phyloP scores from a whole-genome alignment of 495 filamentous ascomycete species.

The Delitschia confertaspora region DNA sequence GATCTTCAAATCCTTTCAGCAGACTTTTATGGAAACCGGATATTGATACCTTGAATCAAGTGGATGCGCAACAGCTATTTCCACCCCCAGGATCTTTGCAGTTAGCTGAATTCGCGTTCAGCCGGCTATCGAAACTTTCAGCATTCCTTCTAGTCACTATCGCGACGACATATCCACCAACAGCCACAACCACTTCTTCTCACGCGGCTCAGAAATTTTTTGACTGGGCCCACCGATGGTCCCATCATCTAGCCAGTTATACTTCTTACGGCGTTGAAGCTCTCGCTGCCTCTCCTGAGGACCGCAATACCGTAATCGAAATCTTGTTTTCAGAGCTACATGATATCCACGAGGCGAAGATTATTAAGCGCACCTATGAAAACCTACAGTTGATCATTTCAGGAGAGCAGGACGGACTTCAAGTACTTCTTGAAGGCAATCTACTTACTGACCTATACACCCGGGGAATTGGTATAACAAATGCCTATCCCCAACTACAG shows the following conservation, averaged over 20 bases:
- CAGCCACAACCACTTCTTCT: no score
- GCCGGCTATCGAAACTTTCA: no score
- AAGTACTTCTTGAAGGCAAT: neutral
- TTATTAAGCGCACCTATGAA: neutral
- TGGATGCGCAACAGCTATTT: conserved; percentile 3
- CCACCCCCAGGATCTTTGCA: neutral
- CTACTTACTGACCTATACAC: neutral
- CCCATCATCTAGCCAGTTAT: no score
- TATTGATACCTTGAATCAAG: conserved; percentile 10
- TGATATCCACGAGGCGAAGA: neutral
- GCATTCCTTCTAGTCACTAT: no score
- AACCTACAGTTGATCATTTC: conserved; percentile 4
- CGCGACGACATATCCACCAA: no score
- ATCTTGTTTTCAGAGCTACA: no score
- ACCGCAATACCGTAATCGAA: no score
- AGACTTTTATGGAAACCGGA: conserved; percentile 26
- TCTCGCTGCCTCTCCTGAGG: no score
- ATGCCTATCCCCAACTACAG: conserved; percentile 5
- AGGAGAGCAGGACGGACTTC: neutral
- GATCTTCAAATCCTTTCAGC: conserved; percentile 14
- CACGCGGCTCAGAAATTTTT: no score
- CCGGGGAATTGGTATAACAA: neutral
- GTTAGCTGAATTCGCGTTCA: no score
- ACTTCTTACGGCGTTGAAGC: no score
- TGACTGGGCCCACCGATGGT: no score